A percentile compares a stretch with the other conserved stretches of the same genome.
These are phyloP conservation scores for Lactarius pseudohatsudake DNA, from an alignment of 768 basidiomycete species.

Conservation along the genomic window DNA sequence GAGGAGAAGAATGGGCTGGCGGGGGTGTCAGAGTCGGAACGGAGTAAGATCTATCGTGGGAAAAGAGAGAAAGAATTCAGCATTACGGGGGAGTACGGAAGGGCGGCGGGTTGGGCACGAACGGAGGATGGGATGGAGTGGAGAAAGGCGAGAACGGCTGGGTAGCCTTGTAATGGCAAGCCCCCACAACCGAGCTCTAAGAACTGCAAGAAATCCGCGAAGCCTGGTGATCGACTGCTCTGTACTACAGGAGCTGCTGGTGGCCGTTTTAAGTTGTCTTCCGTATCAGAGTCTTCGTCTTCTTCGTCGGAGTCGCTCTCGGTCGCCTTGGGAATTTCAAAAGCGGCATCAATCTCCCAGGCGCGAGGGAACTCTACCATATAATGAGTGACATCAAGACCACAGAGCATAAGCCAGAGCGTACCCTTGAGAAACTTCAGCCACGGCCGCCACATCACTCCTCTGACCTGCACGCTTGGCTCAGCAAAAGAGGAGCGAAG, in stretches of 20 bases:
- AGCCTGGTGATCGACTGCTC: constrained; percentile 40
- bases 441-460: constrained; percentile 66
- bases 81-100: constrained; percentile 2
- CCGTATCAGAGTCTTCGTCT: constrained; percentile 36
- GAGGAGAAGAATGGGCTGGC: constrained; percentile 61
- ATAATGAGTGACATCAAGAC: background rate
- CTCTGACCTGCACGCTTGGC: constrained; percentile 65
- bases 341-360: constrained; percentile 53
- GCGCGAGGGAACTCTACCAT: constrained; percentile 57
- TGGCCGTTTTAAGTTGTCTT: constrained; percentile 38
- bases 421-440: constrained; percentile 71
- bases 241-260: background rate
- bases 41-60: constrained; percentile 34
- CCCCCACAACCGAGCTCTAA: constrained; percentile 78
- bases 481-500: constrained; percentile 75
- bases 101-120: constrained; percentile 31
- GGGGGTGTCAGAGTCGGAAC: constrained; percentile 32
- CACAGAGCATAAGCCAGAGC: constrained; percentile 28
- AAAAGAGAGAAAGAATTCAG: background rate
- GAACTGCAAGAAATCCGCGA: constrained; percentile 75
- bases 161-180: constrained; percentile 77
- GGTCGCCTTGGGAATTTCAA: constrained; percentile 34
- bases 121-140: constrained; percentile 77
- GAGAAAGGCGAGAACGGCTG: constrained; percentile 73
- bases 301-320: constrained; percentile 40